Conservation (phyloP, 108 stramenopile genomes). For the Nitzschia putrida region DNA sequence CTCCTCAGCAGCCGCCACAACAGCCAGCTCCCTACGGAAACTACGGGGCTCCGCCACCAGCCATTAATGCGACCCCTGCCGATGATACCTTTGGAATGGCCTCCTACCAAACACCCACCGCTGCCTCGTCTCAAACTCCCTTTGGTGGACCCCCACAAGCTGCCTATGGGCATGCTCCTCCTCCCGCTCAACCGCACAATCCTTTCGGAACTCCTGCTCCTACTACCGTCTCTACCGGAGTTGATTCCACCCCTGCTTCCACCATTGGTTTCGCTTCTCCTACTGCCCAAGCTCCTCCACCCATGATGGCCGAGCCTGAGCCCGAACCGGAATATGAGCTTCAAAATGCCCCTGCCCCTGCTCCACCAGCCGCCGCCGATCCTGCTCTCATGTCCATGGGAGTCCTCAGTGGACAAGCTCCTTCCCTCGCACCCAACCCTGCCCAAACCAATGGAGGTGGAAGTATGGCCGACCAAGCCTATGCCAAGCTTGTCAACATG, state of each 20-base stretch:
- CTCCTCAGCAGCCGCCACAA: slow-evolving; percentile 14
- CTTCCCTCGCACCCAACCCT: slow-evolving; percentile 34
- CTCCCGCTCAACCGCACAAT: slow-evolving; percentile 7
- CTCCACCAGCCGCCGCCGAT: slow-evolving; percentile 17
- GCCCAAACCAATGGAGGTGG: slow-evolving; percentile 34
- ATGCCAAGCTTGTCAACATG: slow-evolving; percentile 61
- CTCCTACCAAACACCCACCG: background rate
- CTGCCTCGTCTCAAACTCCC: slow-evolving; percentile 7
- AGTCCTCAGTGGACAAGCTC: slow-evolving; percentile 45
- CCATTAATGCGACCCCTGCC: background rate
- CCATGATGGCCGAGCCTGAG: slow-evolving; percentile 12
- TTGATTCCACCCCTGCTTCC: slow-evolving; percentile 27
- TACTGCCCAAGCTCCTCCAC: slow-evolving; percentile 13
- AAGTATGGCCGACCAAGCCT: slow-evolving; percentile 64
- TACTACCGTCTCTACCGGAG: slow-evolving; percentile 16
- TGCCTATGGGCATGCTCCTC: background rate
- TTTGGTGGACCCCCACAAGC: slow-evolving; percentile 12
- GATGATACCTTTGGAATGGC: background rate
- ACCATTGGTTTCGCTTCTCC: slow-evolving; percentile 49
- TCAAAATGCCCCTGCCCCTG: slow-evolving; percentile 2
- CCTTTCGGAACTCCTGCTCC: slow-evolving; percentile 34
- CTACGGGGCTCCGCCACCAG: slow-evolving; percentile 7
- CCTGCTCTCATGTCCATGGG: slow-evolving; percentile 45
- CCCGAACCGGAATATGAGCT: slow-evolving; percentile 2
- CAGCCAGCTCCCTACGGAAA: background rate